Base-by-base conservation (phyloP, 176 grass and related monocot species). In the Puccinellia tenuiflora region DNA sequence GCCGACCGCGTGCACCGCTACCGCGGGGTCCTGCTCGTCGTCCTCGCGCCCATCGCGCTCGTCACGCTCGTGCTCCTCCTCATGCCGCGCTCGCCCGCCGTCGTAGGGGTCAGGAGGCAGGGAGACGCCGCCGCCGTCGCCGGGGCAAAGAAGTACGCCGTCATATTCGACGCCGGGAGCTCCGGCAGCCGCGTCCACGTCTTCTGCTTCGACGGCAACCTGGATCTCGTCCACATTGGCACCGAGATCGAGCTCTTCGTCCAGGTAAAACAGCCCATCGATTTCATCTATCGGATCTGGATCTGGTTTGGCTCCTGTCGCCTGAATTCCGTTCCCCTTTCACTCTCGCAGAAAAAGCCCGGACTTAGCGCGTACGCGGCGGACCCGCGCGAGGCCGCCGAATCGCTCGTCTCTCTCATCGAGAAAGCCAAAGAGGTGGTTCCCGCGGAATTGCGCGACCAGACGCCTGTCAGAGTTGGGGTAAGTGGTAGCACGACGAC, bases 161-260 rank as follows among this genome's bases (percentile, higher is more conserved):
- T 98, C 43, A 92, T 98, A 18, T 98, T 98, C 63, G 96, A 98
- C 22, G 96, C 91, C 1, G 96, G 96, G 12, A 98, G 96, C 87
- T 98, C 96, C 54, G 96, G 96, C n/a, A 98, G 93, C 56, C 90
- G 96, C 57, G 96, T 98, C 52, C 96, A 98, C 76, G 93, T 98
- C 46, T 98, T 88, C 86, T 83, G 93, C 91, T 98, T 98, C 85
- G 96, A 98, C 70, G 45, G 31, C 73, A 95, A 93, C 54, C 76
- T 98, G 68, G 89, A 95, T 87, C 88, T 98, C 26, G 37, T 98
- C 37, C 85, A 86, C 83, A 96, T 98, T 87, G 93, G 91, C 24
- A 78, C 6, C 78, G 80, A 98, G 20, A 88, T 98, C 91, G 96
- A 98, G 81, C 91, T 98, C 21, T 98, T 98, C 85, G 85, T 88